Evolutionary conservation across 2,329 filamentous ascomycete species (phyloP).

Genomic region (Chaetothyriales sp.): DNA sequence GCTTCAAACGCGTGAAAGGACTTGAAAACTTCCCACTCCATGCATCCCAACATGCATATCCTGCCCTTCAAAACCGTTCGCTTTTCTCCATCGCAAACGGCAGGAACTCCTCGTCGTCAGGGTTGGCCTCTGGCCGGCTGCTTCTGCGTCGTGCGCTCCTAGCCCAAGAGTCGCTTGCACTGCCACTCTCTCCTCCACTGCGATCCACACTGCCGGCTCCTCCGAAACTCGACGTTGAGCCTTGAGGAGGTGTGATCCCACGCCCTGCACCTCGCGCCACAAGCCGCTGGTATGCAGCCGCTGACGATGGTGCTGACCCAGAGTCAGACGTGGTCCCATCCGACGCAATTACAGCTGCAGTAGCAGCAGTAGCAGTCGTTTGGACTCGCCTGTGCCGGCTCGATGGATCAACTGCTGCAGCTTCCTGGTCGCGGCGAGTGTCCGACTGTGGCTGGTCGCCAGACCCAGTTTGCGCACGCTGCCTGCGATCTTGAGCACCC

Average conservation of each 20-base stretch:
- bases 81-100: slow-evolving; percentile 17
- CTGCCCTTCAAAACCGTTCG: slow-evolving; percentile 1
- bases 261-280: slow-evolving; percentile 4
- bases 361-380: not conserved
- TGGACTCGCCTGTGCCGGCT: not conserved
- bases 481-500: slow-evolving; percentile 19
- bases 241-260: slow-evolving; percentile 10
- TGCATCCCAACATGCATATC: not conserved
- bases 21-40: not conserved
- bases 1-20: not conserved
- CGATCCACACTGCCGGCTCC: slow-evolving; percentile 12
- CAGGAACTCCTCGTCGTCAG: slow-evolving; percentile 16
- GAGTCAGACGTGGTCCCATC: slow-evolving; percentile 13
- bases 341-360: slow-evolving; percentile 3
- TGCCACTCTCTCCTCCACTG: slow-evolving; percentile 9
- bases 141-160: slow-evolving; percentile 9
- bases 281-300: slow-evolving; percentile 7
- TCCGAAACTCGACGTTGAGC: slow-evolving; percentile 13
- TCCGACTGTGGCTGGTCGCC: slow-evolving; percentile 2
- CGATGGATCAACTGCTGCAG: not conserved
- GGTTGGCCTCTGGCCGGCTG: slow-evolving; percentile 13
- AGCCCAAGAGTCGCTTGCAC: slow-evolving; percentile 12
- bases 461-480: not conserved
- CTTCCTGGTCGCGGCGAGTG: not conserved
- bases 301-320: slow-evolving; percentile 11